phyloP scores from a whole-genome alignment of 352 stramenopile species.

The Pythium plurisporium region DNA sequence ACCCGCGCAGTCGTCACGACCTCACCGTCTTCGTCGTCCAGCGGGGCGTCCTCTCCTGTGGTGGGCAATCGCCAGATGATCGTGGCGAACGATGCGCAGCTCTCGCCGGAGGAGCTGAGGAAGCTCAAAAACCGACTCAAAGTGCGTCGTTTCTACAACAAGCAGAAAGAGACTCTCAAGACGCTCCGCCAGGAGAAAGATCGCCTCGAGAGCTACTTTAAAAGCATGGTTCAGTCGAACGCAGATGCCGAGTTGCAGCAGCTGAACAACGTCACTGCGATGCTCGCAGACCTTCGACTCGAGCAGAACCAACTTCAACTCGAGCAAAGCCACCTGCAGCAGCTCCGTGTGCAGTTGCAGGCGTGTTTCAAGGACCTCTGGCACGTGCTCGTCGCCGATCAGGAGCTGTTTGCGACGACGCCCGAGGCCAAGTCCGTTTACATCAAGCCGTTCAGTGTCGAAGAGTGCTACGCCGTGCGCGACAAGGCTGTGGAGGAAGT shows the following conservation, averaged over 20 bases:
- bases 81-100: background rate
- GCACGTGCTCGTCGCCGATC: slow-evolving; percentile 6
- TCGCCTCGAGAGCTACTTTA: slow-evolving; percentile 19
- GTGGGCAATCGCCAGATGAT: too few relatives aligned
- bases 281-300: background rate
- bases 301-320: slow-evolving; percentile 1
- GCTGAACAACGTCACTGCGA: background rate
- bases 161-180: slow-evolving; percentile 22
- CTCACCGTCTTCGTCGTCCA: background rate
- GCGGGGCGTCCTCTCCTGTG: too few relatives aligned
- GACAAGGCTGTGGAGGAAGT: slow-evolving; percentile 15
- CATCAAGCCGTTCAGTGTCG: slow-evolving; percentile 21
- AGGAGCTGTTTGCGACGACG: slow-evolving; percentile 17
- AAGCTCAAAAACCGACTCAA: slow-evolving; percentile 31
- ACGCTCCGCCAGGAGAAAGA: slow-evolving; percentile 17
- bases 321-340: slow-evolving; percentile 15
- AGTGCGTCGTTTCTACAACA: slow-evolving; percentile 34
- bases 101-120: slow-evolving; percentile 17
- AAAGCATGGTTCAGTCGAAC: slow-evolving; percentile 11
- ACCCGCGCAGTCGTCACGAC: too few relatives aligned
- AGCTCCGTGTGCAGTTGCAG: background rate
- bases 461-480: slow-evolving; percentile 13
- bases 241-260: background rate
- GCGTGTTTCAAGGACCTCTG: background rate
- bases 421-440: slow-evolving; percentile 12